A percentile compares a stretch with the other conserved stretches of the same genome.
These are phyloP conservation scores for Chenopodium quinoa DNA, from an alignment of 148 eudicot species.

Conservation along the genomic window DNA sequence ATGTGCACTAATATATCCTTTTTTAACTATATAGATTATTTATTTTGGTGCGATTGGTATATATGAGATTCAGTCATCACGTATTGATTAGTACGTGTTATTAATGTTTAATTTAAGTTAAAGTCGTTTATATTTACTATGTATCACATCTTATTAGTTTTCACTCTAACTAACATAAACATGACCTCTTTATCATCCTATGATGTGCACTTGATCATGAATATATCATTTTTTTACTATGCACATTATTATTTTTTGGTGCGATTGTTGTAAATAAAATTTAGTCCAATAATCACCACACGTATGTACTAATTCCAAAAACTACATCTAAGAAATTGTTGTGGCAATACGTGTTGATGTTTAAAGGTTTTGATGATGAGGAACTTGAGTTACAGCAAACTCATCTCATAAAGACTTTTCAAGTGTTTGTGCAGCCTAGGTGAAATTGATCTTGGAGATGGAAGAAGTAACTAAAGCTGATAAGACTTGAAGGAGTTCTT, in stretches of 20 bases:
- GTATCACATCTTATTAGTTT: too few species aligned
- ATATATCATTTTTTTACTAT: not conserved
- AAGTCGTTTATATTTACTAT: too few species aligned
- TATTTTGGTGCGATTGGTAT: not conserved
- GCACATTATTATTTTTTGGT: not conserved
- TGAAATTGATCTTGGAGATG: too few species aligned
- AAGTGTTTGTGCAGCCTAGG: too few species aligned
- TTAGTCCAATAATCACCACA: slow-evolving; percentile 1
- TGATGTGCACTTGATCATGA: not conserved
- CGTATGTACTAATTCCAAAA: slow-evolving; percentile 16
- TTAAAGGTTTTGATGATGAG: too few species aligned
- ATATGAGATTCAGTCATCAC: not conserved
- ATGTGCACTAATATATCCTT: not conserved
- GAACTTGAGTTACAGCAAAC: too few species aligned
- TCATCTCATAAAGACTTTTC: too few species aligned
- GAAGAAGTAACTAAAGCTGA: too few species aligned
- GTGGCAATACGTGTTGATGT: not conserved
- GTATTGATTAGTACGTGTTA: too few species aligned
- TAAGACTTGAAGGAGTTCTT: too few species aligned
- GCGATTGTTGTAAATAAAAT: not conserved
- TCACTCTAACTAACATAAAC: too few species aligned
- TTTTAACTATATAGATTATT: not conserved
- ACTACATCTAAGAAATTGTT: slow-evolving; percentile 9
- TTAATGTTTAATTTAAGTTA: too few species aligned
- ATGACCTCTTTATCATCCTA: not conserved